A percentile compares a stretch with the other conserved stretches of the same genome.
phyloP scores from a whole-genome alignment of 805 yeast genomes.

The Priceomyces haplophilus region DNA sequence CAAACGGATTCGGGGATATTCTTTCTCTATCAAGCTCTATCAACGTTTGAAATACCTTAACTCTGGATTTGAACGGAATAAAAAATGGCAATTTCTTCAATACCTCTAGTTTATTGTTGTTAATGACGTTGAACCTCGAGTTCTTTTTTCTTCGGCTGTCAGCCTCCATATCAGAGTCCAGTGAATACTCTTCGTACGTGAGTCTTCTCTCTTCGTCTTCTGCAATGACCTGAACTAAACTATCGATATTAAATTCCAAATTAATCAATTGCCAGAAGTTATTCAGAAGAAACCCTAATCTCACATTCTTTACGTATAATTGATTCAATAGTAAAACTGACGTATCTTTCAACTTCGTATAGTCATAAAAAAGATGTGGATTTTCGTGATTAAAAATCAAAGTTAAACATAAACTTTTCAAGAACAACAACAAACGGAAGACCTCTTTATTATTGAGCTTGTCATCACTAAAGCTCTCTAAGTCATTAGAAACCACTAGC shows the following conservation, averaged over 20 bases:
- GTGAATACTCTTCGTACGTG: slow-evolving; percentile 11
- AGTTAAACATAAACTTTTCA: slow-evolving; percentile 50
- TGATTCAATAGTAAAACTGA: slow-evolving; percentile 60
- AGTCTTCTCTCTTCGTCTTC: slow-evolving; percentile 41
- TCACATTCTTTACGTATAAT: slow-evolving; percentile 61
- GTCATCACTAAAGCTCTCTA: slow-evolving; percentile 48
- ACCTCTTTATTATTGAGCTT: slow-evolving; percentile 41
- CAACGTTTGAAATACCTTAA: slow-evolving; percentile 63
- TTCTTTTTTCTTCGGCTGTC: neutral
- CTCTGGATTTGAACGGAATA: slow-evolving; percentile 72
- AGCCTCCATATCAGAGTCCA: slow-evolving; percentile 14
- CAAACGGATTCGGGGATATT: slow-evolving; percentile 10
- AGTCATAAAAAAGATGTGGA: slow-evolving; percentile 8
- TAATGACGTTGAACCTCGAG: slow-evolving; percentile 9
- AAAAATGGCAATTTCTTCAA: slow-evolving; percentile 72
- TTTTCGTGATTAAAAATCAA: slow-evolving; percentile 39
- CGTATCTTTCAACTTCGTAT: slow-evolving; percentile 23
- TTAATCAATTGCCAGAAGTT: slow-evolving; percentile 52
- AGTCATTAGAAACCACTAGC: slow-evolving; percentile 64
- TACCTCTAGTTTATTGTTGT: slow-evolving; percentile 42
- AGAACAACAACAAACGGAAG: slow-evolving; percentile 40
- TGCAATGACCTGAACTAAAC: slow-evolving; percentile 34
- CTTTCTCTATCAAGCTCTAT: slow-evolving; percentile 51
- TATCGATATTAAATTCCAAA: slow-evolving; percentile 30
- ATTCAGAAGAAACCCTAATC: slow-evolving; percentile 48